A percentile compares a stretch with the other conserved stretches of the same genome.
phyloP scores from a whole-genome alignment of 1,284 basidiomycete genomes.

The Ganoderma leucocontextum region DNA sequence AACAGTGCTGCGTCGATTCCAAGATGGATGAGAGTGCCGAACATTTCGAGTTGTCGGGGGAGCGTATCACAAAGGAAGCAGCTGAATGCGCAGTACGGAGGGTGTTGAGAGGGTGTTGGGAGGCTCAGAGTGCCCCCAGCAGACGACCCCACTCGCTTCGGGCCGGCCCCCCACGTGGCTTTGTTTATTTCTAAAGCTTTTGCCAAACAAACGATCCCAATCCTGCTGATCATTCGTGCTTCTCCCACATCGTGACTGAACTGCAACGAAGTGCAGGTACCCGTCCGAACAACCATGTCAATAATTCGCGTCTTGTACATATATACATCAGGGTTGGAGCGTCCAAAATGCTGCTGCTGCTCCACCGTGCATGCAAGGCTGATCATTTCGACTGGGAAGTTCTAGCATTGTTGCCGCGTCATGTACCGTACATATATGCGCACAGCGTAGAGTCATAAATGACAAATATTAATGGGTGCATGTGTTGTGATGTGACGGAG shows the following conservation, averaged over 20 bases:
- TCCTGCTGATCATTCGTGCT: constrained; percentile 3
- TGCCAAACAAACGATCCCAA: constrained; percentile 35
- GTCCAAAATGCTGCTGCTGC: neutral
- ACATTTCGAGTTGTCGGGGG: constrained; percentile 85
- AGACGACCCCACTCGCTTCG: constrained; percentile 11
- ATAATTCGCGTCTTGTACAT: neutral
- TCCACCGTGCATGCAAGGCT: neutral
- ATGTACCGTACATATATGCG: neutral
- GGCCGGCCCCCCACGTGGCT: constrained; percentile 32
- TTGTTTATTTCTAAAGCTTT: constrained; percentile 38
- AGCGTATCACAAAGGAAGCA: constrained; percentile 52
- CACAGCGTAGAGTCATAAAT: neutral
- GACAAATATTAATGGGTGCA: neutral
- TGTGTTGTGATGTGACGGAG: neutral
- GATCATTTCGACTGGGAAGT: neutral
- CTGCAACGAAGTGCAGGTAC: neutral
- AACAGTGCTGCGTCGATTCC: constrained; percentile 81
- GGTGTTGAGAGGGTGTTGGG: neutral
- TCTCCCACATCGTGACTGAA: neutral
- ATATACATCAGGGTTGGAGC: neutral
- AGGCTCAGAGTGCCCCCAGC: constrained; percentile 10
- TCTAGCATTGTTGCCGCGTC: neutral
- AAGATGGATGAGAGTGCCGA: constrained; percentile 72
- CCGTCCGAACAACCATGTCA: neutral
- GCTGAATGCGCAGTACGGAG: constrained; percentile 9